Base-by-base conservation (phyloP, 208 protist genomes). In the Trypanosoma melophagium region DNA sequence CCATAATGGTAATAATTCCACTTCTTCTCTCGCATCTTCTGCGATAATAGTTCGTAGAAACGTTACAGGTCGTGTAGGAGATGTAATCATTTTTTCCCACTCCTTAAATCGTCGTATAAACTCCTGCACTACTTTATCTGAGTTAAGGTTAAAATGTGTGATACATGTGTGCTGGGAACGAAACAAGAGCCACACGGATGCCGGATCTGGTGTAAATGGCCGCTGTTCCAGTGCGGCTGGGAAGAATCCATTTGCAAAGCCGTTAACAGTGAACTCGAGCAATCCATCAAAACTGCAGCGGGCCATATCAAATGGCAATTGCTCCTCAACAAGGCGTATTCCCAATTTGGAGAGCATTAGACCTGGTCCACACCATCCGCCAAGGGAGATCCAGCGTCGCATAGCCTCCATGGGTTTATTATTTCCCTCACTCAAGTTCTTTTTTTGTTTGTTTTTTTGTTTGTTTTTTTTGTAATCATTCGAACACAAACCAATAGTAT, bases 231-330 rank as follows among this genome's bases (percentile, higher is more conserved):
- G 28, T 12, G 72, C 50, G 2, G 44, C 76, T 9, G 73, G 80
- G 47, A 80, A 83, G 49, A 74, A 80, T 21, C 74, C 77, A 10
- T 62, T 51, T 1, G 19, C 47, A 60, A 90, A 92, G 12, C 85
- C 83, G 47, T 77, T 68, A 1, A 19, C 16, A 0, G 78, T 89
- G 50, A 93, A 74, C 40, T 93, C 62, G 22, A 88, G 66, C 9
- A 96, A n/a, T 24, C 83, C 90, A 68, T 93, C 87, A 44, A 93
- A 86, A 44, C 87, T 91, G 71, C 84, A 92, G 60, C 85, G 87
- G 1, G 87, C 87, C 70, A 83, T 74, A 57, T 96, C 90, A 65
- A 96, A 96, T 0, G 90, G 90, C 24, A 90, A 49, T 3, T 65
- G 53, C 38, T 90, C 85, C 12, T 80, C 59, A 0, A 72, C 38